Evolutionary conservation across 2,329 filamentous ascomycete genomes (phyloP), one percentile per base, ranked within the genome.

Genomic region (Niveomyces coronatus): DNA sequence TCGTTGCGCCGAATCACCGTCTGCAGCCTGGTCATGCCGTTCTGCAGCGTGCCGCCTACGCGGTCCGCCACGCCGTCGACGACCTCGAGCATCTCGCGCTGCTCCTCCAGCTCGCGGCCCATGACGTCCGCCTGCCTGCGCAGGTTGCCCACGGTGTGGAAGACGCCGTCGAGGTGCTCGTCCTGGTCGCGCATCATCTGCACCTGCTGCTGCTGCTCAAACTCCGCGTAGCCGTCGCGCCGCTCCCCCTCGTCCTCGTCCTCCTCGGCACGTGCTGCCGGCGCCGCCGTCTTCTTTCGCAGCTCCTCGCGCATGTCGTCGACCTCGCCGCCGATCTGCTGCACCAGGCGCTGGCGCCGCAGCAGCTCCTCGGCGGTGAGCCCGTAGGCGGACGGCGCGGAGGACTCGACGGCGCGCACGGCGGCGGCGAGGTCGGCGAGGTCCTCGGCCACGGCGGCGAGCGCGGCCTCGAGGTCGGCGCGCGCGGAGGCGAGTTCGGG

Each of bases 111-210:
- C 65, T 98, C 91, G 41, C 89, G 71, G 2, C 91, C 89, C 89
- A 98, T 98, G 50, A 87, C 85, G 60, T 93, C 81, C 2, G 91
- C 93, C 68, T 96, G 91, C 54, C 82, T 72, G 40, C 89, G 71
- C 54, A 98, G 63, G 55, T 87, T 95, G 3, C 88, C 89, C 17
- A 98, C 91, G 1, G 89, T 96, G 48, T 80, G 76, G 56, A 93
- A 94, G 32, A 98, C 89, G 13, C 84, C 85, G 55, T 96, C 89
- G 2, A 98, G 71, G 51, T 91, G 83, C 62, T 88, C 72, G 56
- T 98, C 91, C 67, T 98, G 91, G 60, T 95, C 86, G 48, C 82
- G 76, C 82, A 98, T 88, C 62, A 98, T 83, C 62, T 88, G 76
- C 54, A 83, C 58, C 65, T 98, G 93, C 56, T 93, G 77, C 62